Evolutionary conservation across 2,329 filamentous ascomycete genomes (phyloP).

Genomic region (Fusarium fujikuroi): DNA sequence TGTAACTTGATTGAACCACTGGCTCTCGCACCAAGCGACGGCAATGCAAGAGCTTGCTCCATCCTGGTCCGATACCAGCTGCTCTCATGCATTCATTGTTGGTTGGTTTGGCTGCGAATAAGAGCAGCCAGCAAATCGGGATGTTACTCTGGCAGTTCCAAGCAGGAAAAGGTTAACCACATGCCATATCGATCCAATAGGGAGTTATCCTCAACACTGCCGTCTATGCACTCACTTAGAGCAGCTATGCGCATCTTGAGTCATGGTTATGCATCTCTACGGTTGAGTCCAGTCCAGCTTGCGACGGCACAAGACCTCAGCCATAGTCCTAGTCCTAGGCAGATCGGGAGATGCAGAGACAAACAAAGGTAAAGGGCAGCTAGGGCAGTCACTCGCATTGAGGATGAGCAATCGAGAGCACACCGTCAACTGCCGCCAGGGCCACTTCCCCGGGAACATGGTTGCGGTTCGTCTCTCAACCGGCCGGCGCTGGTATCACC

Average conservation of each 20-base stretch:
- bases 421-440: conserved; percentile 40
- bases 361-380: neutral
- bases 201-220: conserved; percentile 35
- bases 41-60: conserved; percentile 24
- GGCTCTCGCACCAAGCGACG: conserved; percentile 20
- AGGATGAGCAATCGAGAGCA: conserved; percentile 13
- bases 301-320: conserved; percentile 34
- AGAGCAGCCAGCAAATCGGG: conserved; percentile 36
- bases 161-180: conserved; percentile 35
- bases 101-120: conserved; percentile 2
- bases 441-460: conserved; percentile 39
- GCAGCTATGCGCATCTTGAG: conserved; percentile 27
- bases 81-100: conserved; percentile 27
- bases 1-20: conserved; percentile 38
- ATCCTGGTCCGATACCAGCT: conserved; percentile 35
- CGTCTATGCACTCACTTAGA: conserved; percentile 34
- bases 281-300: conserved; percentile 1
- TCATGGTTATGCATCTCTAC: conserved; percentile 40
- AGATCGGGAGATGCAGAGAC: conserved; percentile 27
- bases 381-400: neutral
- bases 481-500: conserved; percentile 17
- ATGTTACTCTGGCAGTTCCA: conserved; percentile 27
- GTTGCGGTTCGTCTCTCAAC: conserved; percentile 28
- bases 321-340: conserved; percentile 21
- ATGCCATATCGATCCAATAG: conserved; percentile 33